Percentiles rank a stretch among this genome's conserved stretches.
phyloP scores from a whole-genome alignment of 2,329 filamentous ascomycete genomes.

The Zopfia rhizophila region DNA sequence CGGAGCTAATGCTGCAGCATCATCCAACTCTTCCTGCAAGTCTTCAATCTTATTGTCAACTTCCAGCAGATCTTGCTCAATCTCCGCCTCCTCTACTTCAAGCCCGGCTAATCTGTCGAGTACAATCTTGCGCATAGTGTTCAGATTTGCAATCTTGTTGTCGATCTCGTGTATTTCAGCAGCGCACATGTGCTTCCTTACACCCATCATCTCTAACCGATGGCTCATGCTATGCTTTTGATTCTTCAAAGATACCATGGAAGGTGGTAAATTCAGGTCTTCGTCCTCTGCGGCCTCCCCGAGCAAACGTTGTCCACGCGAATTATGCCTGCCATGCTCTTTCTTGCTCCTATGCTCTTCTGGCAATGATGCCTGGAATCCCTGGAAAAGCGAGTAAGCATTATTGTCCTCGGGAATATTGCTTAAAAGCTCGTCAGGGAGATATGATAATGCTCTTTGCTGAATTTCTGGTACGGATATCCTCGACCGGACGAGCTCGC shows the following conservation, averaged over 20 bases:
- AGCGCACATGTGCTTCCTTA: constrained; percentile 97
- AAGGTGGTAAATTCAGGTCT: constrained; percentile 68
- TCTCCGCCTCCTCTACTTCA: constrained; percentile 88
- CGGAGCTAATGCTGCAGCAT: constrained; percentile 58
- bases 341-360: constrained; percentile 70
- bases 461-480: constrained; percentile 93
- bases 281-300: constrained; percentile 68
- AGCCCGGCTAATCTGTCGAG: constrained; percentile 85
- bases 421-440: constrained; percentile 87
- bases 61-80: constrained; percentile 83
- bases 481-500: constrained; percentile 90
- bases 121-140: constrained; percentile 91
- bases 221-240: constrained; percentile 84
- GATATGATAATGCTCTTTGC: constrained; percentile 86
- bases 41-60: constrained; percentile 72
- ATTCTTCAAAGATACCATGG: constrained; percentile 78
- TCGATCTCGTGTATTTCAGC: constrained; percentile 97
- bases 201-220: constrained; percentile 86
- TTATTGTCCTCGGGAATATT: constrained; percentile 90
- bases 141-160: constrained; percentile 92
- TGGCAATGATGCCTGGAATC: constrained; percentile 90
- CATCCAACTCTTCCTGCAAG: constrained; percentile 67
- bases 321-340: constrained; percentile 72
- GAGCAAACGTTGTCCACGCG: constrained; percentile 80
- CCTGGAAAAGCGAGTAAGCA: constrained; percentile 93